A percentile compares a stretch with the other conserved stretches of the same genome.
Evolutionary conservation across 306 rosid genomes (phyloP).

Genomic region (Albizia julibrissin): DNA sequence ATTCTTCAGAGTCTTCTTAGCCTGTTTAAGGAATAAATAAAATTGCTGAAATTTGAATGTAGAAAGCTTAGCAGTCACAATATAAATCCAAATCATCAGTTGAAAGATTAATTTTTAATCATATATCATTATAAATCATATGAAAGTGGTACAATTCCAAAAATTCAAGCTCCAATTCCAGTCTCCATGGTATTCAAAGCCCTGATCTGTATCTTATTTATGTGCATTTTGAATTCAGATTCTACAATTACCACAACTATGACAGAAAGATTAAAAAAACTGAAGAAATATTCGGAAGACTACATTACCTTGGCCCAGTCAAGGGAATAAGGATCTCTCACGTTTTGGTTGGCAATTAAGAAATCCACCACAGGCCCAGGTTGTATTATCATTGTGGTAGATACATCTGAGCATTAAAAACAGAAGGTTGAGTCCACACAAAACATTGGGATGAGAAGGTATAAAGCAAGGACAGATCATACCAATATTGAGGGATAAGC

Average conservation of each 20-base stretch:
- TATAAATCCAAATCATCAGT: not conserved
- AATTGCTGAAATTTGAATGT: not conserved
- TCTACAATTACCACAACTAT: not conserved
- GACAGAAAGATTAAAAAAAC: not conserved
- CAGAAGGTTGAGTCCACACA: constrained; percentile 3
- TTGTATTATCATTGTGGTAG: constrained; percentile 88
- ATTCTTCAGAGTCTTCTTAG: constrained; percentile 78
- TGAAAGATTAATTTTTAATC: not conserved
- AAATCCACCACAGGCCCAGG: constrained; percentile 97
- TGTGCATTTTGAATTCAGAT: not conserved
- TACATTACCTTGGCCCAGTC: constrained; percentile 89
- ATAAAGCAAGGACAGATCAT: constrained; percentile 1
- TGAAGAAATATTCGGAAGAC: not conserved
- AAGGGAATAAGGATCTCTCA: constrained; percentile 70
- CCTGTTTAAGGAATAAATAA: constrained; percentile 51
- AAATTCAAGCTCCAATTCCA: not conserved
- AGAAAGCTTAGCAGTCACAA: not conserved
- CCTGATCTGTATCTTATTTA: not conserved
- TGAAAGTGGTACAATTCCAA: not conserved
- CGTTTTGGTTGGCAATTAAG: constrained; percentile 80
- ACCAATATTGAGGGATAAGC: constrained; percentile 89
- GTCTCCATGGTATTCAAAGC: not conserved
- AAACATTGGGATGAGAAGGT: not conserved
- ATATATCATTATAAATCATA: not conserved
- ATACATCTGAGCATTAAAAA: constrained; percentile 61